A percentile compares a stretch with the other conserved stretches of the same genome.
These are phyloP conservation scores for Chalciporus pseudorubinellus DNA, from an alignment of 768 basidiomycete species.

Conservation along the genomic window DNA sequence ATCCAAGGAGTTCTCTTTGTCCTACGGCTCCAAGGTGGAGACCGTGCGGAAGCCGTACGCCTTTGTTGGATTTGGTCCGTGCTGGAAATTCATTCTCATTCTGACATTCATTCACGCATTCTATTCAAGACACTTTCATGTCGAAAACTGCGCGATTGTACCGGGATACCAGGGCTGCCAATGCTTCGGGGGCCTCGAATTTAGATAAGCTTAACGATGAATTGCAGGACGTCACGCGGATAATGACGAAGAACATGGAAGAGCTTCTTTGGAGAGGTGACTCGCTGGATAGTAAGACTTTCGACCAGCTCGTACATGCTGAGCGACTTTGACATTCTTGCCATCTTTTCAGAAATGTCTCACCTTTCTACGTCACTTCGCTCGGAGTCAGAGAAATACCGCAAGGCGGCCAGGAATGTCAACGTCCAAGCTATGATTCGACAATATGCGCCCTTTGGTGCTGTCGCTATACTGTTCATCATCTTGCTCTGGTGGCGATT, in stretches of 20 bases:
- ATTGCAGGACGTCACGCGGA: constrained; percentile 94
- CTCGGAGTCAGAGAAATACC: constrained; percentile 96
- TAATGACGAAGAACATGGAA: constrained; percentile 99
- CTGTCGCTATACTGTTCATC: constrained; percentile 74
- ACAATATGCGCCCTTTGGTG: constrained; percentile 92
- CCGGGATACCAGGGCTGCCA: constrained; percentile 86
- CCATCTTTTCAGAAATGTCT: constrained; percentile 75
- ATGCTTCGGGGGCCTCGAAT: constrained; percentile 58
- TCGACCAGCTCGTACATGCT: not conserved
- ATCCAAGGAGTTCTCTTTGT: constrained; percentile 90
- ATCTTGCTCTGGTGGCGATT: constrained; percentile 81
- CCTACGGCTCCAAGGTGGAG: constrained; percentile 93
- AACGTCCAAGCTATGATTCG: constrained; percentile 92
- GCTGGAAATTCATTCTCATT: not conserved
- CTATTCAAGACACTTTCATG: constrained; percentile 90
- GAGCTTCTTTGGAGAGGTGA: constrained; percentile 98
- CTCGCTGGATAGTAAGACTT: constrained; percentile 81
- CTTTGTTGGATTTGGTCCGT: constrained; percentile 93
- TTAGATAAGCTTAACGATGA: constrained; percentile 93
- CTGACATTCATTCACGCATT: constrained; percentile 3
- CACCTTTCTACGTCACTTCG: constrained; percentile 91
- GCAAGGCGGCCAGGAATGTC: constrained; percentile 92
- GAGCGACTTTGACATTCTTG: not conserved
- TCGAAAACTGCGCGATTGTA: constrained; percentile 95
- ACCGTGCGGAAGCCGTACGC: constrained; percentile 95